Evolutionary conservation across 2,329 filamentous ascomycete genomes (phyloP).

Genomic region (Talaromyces sp.): DNA sequence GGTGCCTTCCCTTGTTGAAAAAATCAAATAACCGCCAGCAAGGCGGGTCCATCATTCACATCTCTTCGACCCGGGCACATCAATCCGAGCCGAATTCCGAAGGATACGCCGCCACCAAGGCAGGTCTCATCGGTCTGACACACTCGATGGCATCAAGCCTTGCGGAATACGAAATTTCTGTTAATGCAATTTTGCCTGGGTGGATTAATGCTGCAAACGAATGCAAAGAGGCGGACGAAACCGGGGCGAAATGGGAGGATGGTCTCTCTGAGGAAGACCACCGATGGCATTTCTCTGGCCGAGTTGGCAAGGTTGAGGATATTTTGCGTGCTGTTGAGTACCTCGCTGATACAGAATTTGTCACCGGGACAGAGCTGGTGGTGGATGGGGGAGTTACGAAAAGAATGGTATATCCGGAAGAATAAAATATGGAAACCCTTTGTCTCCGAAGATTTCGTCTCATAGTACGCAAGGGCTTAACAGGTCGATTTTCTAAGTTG

Average conservation of each 20-base stretch:
- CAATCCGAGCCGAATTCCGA: slow-evolving; percentile 11
- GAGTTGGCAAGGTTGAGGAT: slow-evolving; percentile 11
- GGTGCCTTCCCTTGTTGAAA: slow-evolving; percentile 3
- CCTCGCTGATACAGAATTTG: slow-evolving; percentile 9
- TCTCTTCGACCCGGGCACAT: slow-evolving; percentile 10
- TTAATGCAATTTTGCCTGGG: slow-evolving; percentile 10
- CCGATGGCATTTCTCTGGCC: slow-evolving; percentile 10
- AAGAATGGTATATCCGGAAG: slow-evolving; percentile 12
- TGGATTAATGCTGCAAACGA: slow-evolving; percentile 11
- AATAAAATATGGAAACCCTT: neutral
- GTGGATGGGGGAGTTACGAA: slow-evolving; percentile 11
- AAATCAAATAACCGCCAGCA: neutral
- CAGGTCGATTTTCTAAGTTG: neutral
- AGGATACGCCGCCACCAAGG: slow-evolving; percentile 9
- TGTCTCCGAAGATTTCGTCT: neutral
- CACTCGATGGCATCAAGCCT: slow-evolving; percentile 11
- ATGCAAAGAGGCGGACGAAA: slow-evolving; percentile 7
- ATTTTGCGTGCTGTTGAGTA: slow-evolving; percentile 9
- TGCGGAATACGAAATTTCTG: slow-evolving; percentile 2
- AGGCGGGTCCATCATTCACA: slow-evolving; percentile 8
- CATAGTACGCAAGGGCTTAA: neutral
- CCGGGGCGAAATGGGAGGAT: slow-evolving; percentile 5
- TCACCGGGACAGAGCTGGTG: slow-evolving; percentile 10
- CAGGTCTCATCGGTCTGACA: slow-evolving; percentile 6
- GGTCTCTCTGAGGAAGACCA: slow-evolving; percentile 5